Evolutionary conservation across 805 yeast genomes (phyloP).

Genomic region (Wickerhamiella qilinensis): DNA sequence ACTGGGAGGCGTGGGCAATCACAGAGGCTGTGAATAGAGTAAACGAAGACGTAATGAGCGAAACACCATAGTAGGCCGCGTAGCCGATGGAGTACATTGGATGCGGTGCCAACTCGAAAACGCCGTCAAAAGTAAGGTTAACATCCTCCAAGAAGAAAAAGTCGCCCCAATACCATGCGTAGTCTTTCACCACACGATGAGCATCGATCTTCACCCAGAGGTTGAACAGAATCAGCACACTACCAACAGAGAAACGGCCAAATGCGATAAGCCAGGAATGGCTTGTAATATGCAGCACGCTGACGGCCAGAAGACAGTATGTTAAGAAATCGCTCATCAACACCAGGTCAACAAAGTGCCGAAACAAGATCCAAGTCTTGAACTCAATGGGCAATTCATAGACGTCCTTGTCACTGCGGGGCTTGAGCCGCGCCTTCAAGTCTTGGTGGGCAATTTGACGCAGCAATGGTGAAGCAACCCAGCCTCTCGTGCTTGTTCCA

Average conservation of each 20-base stretch:
- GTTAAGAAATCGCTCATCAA: slow-evolving; percentile 74
- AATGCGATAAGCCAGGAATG: slow-evolving; percentile 28
- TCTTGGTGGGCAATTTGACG: slow-evolving; percentile 32
- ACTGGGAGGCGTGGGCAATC: slow-evolving; percentile 62
- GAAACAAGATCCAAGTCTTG: slow-evolving; percentile 67
- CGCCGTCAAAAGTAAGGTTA: slow-evolving; percentile 72
- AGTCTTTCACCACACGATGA: slow-evolving; percentile 74
- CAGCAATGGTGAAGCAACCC: no score
- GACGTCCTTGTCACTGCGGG: slow-evolving; percentile 21
- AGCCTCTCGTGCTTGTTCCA: no score
- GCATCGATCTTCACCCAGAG: slow-evolving; percentile 79
- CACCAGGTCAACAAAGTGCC: slow-evolving; percentile 66
- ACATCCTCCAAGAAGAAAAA: slow-evolving; percentile 63
- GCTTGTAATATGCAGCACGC: slow-evolving; percentile 6
- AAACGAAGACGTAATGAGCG: slow-evolving; percentile 59
- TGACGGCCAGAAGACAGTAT: slow-evolving; percentile 36
- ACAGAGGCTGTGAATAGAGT: slow-evolving; percentile 53
- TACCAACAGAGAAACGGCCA: slow-evolving; percentile 43
- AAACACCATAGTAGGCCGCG: slow-evolving; percentile 74
- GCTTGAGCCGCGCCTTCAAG: slow-evolving; percentile 31
- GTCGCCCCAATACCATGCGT: slow-evolving; percentile 94
- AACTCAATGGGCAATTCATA: slow-evolving; percentile 47
- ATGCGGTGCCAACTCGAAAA: slow-evolving; percentile 78
- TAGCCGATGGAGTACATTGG: slow-evolving; percentile 89
- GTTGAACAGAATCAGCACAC: slow-evolving; percentile 48